Evolutionary conservation across 148 eudicot genomes (phyloP), one percentile per base, ranked within the genome.

Genomic region (Simmondsia chinensis): DNA sequence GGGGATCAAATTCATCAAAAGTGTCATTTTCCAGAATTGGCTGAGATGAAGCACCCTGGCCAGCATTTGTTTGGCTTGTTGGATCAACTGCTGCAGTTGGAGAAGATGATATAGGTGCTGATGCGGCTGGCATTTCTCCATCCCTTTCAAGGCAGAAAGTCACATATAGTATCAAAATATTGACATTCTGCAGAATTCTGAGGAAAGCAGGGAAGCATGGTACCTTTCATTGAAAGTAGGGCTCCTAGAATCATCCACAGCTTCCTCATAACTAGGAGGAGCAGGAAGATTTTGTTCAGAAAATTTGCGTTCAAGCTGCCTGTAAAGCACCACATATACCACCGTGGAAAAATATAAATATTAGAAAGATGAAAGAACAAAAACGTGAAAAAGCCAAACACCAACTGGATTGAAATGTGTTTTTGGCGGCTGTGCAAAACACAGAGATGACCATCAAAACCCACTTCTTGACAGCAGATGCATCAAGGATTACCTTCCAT

Each of bases 181-280:
- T n/a, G n/a, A n/a, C n/a, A n/a, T n/a, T n/a, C n/a, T n/a, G n/a
- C n/a, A n/a, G n/a, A n/a, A n/a, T n/a, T n/a, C n/a, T n/a, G n/a
- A n/a, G n/a, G n/a, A n/a, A n/a, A n/a, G n/a, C n/a, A n/a, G n/a
- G n/a, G n/a, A n/a, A n/a, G 3, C 17, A 36, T 6, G 5, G 46
- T 62, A 76, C 99, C 87, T 82, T 55, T 82, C 94, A 60, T 69
- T 75, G 50, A 48, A 54, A 44, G 53, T 54, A 46, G 99, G 86
- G 56, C 86, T 82, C 58, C 67, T 77, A 57, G 66, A 63, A 28
- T 68, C 79, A 49, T 76, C 82, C 47, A 86, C 77, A 59, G 77
- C 87, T 11, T 86, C 99, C 68, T 93, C 96, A 64, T 82, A 93
- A 56, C 87, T 86, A 52, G 95, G 99, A 61, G 96, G 89, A 34